phyloP scores from a whole-genome alignment of 2,329 filamentous ascomycete genomes.

The Aspergillus clavatus region DNA sequence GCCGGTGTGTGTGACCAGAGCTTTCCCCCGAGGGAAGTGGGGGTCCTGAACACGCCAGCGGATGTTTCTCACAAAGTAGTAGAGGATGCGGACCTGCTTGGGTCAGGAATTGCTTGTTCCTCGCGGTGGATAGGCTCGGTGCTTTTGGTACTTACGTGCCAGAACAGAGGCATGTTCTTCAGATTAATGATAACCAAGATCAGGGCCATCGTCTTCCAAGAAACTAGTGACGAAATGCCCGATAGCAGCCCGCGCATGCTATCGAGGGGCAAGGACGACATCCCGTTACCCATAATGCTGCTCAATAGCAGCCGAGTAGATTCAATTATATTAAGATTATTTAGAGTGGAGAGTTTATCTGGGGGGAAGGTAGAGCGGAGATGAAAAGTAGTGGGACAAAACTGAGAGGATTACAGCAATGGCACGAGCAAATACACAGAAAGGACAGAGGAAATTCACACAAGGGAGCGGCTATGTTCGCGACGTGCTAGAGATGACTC shows the following conservation, averaged over 20 bases:
- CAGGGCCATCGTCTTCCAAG: conserved; percentile 35
- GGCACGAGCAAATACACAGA: neutral
- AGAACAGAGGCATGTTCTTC: conserved; percentile 36
- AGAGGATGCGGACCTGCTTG: conserved; percentile 55
- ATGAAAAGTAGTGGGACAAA: neutral
- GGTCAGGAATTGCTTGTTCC: conserved; percentile 1
- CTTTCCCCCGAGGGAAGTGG: conserved; percentile 39
- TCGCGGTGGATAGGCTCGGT: neutral
- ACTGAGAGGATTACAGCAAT: neutral
- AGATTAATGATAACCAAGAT: conserved; percentile 35
- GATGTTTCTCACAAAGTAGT: conserved; percentile 53
- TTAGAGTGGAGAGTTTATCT: neutral
- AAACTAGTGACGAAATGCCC: conserved; percentile 18
- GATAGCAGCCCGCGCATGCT: conserved; percentile 21
- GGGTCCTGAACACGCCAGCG: conserved; percentile 46
- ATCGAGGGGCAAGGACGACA: conserved; percentile 15
- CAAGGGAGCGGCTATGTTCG: neutral
- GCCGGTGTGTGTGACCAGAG: conserved; percentile 29
- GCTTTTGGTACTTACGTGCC: conserved; percentile 34
- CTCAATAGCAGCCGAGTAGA: neutral
- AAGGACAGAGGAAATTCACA: neutral
- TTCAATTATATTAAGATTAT: neutral
- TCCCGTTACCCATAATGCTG: conserved; percentile 10
- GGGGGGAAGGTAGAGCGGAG: neutral
- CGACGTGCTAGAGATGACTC: neutral